Base-by-base conservation (phyloP, 305 asterid genomes). In the Rubia tinctorum region DNA sequence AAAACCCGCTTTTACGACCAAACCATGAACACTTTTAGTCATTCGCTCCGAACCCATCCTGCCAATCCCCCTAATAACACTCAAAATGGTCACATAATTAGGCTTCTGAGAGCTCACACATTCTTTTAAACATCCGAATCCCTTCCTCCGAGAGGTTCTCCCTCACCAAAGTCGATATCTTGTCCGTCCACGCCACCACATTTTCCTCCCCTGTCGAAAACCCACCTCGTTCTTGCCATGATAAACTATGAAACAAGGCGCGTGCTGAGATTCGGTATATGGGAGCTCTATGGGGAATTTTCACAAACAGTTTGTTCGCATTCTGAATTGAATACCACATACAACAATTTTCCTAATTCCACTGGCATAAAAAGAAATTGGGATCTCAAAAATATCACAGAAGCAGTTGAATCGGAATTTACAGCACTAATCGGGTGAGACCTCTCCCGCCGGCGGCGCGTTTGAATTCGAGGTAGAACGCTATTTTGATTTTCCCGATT, bases 281-380 rank as follows among this genome's bases (percentile, higher is more conserved):
- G 53, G 68, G 74, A 68, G 8, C 20, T 81, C 93, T 82, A 56
- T 74, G 80, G 80, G 92, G 65, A 70, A 82, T 40, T 90, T 79
- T 82, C 56, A 76, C 92, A 73, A 90, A 86, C 93, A 88, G 64
- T 17, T 80, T 83, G 86, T 77, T 81, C 61, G 91, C 95, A 69
- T 55, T 74, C 34, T 82, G 80, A 43, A 43, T 40, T 66, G 78
- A 73, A 53, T 20, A 59, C 60, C 40, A 53, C 89, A 83, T 74
- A 43, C 22, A 80, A 73, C 82, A 81, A 75, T 12, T 6, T 9
- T 8, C 13, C 18, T 1, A 12, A 14, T 4, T 73, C 7, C 14
- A 39, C 18, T 12, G 11, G 5, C 39, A 42, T n/a, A 22, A 30
- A 27, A 40, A 11, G 45, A 64, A 64, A 64, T 2, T 30, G 27